phyloP scores from a whole-genome alignment of 305 asterid species.

The Vinca major region DNA sequence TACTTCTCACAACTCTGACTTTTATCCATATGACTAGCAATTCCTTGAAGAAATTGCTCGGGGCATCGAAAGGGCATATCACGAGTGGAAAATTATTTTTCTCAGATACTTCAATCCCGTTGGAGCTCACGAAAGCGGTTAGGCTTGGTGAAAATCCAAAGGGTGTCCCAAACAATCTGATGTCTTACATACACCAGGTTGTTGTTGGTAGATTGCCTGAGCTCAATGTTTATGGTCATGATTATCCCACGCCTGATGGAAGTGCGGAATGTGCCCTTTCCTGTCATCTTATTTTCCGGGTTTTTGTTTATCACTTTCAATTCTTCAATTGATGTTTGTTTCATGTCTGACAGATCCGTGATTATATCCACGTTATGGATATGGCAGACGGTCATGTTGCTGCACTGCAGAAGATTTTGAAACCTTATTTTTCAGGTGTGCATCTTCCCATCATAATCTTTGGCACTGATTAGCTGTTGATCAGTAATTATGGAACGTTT shows the following conservation, averaged over 20 bases:
- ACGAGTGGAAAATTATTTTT: constrained; percentile 74
- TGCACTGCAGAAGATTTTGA: constrained; percentile 66
- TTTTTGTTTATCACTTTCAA: not conserved
- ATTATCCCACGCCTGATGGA: constrained; percentile 91
- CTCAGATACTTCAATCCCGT: constrained; percentile 91
- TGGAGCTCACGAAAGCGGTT: constrained; percentile 84
- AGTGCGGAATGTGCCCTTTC: constrained; percentile 51
- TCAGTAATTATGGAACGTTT: not conserved
- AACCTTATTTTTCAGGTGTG: constrained; percentile 43
- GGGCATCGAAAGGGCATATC: constrained; percentile 60
- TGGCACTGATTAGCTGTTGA: not conserved
- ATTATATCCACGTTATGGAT: constrained; percentile 95
- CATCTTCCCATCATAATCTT: not conserved
- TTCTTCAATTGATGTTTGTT: constrained; percentile 3
- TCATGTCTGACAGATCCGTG: constrained; percentile 54
- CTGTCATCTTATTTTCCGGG: not conserved
- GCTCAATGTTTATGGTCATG: constrained; percentile 76
- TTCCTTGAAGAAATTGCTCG: constrained; percentile 81
- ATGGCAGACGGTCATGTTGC: constrained; percentile 90
- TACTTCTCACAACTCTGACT: not conserved
- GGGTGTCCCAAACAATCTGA: constrained; percentile 92
- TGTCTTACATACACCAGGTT: constrained; percentile 91
- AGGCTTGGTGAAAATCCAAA: constrained; percentile 82
- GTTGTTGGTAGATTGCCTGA: constrained; percentile 83
- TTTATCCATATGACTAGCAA: constrained; percentile 32